Conservation (phyloP, 2,329 filamentous ascomycete species). For the Colletotrichum chlorophyti region DNA sequence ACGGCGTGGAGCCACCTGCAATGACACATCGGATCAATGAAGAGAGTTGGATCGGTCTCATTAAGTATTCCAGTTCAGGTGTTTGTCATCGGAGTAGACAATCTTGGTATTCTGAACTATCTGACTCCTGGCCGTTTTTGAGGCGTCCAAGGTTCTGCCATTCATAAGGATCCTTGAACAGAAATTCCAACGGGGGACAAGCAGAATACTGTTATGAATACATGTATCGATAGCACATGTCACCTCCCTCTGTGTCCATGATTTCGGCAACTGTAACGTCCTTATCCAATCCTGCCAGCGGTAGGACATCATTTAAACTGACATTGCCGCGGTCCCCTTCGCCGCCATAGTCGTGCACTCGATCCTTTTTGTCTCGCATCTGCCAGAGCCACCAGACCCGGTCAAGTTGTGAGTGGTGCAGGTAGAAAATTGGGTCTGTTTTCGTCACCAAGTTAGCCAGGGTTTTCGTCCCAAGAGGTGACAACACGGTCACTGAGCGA, state of each 20-base stretch:
- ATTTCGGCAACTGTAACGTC: conserved; percentile 27
- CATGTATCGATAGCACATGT: conserved; percentile 30
- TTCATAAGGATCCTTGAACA: too few relatives aligned
- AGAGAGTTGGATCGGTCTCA: neutral
- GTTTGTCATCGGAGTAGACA: neutral
- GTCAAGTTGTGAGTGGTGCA: conserved; percentile 34
- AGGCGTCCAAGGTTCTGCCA: too few relatives aligned
- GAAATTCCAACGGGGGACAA: neutral
- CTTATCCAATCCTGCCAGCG: conserved; percentile 23
- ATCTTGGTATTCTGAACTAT: neutral
- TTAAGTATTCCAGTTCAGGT: too few relatives aligned
- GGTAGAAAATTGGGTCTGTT: conserved; percentile 33
- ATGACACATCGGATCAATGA: conserved; percentile 10
- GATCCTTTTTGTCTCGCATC: conserved; percentile 21
- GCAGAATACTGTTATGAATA: conserved; percentile 14
- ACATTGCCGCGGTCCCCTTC: conserved; percentile 20
- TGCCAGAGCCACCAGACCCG: conserved; percentile 37
- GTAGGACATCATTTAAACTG: conserved; percentile 21
- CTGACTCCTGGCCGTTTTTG: too few relatives aligned
- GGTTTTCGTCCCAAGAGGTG: too few relatives aligned
- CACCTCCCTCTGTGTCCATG: conserved; percentile 27
- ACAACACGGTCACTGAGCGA: too few relatives aligned
- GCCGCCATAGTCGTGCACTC: conserved; percentile 24
- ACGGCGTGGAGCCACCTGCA: conserved; percentile 2
- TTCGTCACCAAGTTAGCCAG: neutral